phyloP scores from a whole-genome alignment of 2,329 filamentous ascomycete genomes.

The Knoxdaviesia capensis region DNA sequence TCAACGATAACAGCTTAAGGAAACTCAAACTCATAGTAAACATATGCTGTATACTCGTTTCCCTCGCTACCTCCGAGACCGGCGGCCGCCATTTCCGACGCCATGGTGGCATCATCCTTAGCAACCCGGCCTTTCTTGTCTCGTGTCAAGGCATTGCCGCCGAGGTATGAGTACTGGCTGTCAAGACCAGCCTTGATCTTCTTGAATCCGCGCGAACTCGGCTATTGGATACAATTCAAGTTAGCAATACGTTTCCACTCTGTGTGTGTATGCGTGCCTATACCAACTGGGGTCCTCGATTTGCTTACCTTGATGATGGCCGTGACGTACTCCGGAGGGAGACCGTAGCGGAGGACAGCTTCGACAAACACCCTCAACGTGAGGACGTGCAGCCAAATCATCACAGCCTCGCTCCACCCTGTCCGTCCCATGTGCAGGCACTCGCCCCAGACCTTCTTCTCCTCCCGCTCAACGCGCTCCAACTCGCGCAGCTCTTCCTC shows the following conservation, averaged over 20 bases:
- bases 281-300: too few relatives aligned
- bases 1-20: constrained; percentile 12
- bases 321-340: constrained; percentile 77
- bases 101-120: constrained; percentile 67
- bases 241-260: too few relatives aligned
- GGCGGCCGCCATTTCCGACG: constrained; percentile 67
- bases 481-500: constrained; percentile 82
- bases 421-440: constrained; percentile 69
- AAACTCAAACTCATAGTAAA: constrained; percentile 91
- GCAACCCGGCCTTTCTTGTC: constrained; percentile 87
- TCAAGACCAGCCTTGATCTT: constrained; percentile 69
- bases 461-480: constrained; percentile 61
- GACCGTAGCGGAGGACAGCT: constrained; percentile 86
- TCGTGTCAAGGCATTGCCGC: constrained; percentile 78
- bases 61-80: constrained; percentile 48
- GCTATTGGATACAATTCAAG: too few relatives aligned
- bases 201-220: constrained; percentile 20
- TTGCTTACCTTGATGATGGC: constrained; percentile 59
- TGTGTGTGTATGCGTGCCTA: too few relatives aligned
- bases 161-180: constrained; percentile 71
- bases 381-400: constrained; percentile 88
- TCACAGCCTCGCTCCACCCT: constrained; percentile 90
- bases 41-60: constrained; percentile 82
- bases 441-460: constrained; percentile 84
- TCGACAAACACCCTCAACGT: constrained; percentile 90